Evolutionary conservation across 345 rosid genomes (phyloP).

Genomic region (Lagerstroemia speciosa): DNA sequence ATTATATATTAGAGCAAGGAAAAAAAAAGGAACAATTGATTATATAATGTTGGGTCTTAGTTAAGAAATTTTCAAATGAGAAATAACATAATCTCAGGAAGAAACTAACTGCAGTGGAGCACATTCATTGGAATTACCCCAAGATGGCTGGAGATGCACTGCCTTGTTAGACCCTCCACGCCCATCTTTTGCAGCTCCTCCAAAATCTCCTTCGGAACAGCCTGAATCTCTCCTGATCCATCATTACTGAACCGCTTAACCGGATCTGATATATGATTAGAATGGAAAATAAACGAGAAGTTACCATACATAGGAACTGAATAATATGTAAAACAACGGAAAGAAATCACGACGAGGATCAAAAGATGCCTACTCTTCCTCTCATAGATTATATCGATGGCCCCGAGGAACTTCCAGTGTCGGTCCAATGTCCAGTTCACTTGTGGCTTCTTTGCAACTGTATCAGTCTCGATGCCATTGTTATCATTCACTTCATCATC

Average conservation of each 20-base stretch:
- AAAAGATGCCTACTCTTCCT: neutral
- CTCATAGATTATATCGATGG: neutral
- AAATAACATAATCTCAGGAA: too few species aligned
- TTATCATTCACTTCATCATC: neutral
- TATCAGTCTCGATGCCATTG: neutral
- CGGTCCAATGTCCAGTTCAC: neutral
- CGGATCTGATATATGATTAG: neutral
- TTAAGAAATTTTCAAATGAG: too few species aligned
- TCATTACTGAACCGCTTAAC: constrained; percentile 12
- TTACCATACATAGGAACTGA: neutral
- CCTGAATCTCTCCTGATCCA: neutral
- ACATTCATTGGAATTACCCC: constrained; percentile 16
- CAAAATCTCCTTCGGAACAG: constrained; percentile 34
- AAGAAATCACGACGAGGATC: too few species aligned
- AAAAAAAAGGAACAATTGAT: too few species aligned
- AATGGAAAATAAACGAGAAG: neutral
- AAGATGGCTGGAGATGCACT: constrained; percentile 33
- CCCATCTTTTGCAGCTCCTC: constrained; percentile 28
- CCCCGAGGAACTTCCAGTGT: too few species aligned
- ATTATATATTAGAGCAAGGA: too few species aligned
- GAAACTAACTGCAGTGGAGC: neutral
- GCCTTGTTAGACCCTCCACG: constrained; percentile 18
- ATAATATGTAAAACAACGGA: neutral
- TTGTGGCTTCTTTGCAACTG: constrained; percentile 1
- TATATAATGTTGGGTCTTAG: too few species aligned